Evolutionary conservation across 1,284 basidiomycete species (phyloP).

Genomic region (Ceratobasidium theobromae): DNA sequence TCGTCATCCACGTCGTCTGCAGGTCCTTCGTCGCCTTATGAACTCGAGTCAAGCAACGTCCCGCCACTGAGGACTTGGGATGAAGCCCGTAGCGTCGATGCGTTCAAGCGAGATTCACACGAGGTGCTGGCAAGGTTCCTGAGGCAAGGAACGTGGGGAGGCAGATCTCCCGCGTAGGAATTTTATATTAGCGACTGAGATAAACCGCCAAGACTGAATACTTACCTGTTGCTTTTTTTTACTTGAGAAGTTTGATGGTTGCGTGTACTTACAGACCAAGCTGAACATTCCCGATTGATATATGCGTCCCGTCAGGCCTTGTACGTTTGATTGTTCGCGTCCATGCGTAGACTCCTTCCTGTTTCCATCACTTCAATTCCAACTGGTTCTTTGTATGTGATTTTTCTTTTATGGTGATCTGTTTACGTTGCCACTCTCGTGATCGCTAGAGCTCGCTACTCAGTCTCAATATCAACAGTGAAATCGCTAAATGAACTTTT

Average conservation of each 20-base stretch:
- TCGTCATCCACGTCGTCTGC: slow-evolving; percentile 27
- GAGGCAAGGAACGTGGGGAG: slow-evolving; percentile 70
- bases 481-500: too few relatives aligned
- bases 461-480: too few relatives aligned
- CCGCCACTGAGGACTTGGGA: slow-evolving; percentile 54
- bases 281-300: neutral
- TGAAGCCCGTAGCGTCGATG: slow-evolving; percentile 72
- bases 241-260: too few relatives aligned
- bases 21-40: slow-evolving; percentile 27
- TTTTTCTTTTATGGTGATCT: too few relatives aligned
- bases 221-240: neutral
- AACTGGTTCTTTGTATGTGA: neutral
- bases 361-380: neutral
- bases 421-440: neutral
- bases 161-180: neutral
- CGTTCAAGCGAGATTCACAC: slow-evolving; percentile 80
- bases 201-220: neutral
- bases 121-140: slow-evolving; percentile 77
- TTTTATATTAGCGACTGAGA: neutral
- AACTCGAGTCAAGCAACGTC: slow-evolving; percentile 2
- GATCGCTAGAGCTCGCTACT: neutral
- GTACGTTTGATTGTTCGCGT: neutral
- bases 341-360: neutral
- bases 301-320: neutral
- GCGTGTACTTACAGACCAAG: too few relatives aligned